Conservation (phyloP, 2,329 filamentous ascomycete genomes). For the Penicillium occitanis region DNA sequence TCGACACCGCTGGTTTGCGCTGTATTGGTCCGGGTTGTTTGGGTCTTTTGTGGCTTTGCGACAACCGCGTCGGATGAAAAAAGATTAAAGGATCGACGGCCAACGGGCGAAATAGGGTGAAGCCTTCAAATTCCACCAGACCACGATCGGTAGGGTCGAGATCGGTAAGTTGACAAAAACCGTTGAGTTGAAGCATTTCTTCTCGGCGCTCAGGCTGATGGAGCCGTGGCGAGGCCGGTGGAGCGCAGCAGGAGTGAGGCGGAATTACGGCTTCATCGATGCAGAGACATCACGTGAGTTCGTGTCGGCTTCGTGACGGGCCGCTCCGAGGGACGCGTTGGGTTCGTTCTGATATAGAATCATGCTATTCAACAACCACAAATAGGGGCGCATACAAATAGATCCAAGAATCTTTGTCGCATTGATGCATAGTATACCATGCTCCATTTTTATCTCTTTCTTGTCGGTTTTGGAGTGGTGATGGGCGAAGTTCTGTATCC, state of each 20-base stretch:
- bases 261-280: slow-evolving; percentile 5
- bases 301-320: slow-evolving; percentile 29
- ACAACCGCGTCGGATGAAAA: slow-evolving; percentile 12
- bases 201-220: slow-evolving; percentile 4
- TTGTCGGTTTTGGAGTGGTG: background rate
- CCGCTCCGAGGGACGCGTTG: slow-evolving; percentile 20
- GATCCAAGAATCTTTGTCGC: background rate
- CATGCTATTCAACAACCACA: background rate
- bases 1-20: slow-evolving; percentile 37
- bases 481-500: background rate
- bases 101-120: background rate
- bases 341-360: background rate
- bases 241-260: slow-evolving; percentile 6
- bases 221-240: slow-evolving; percentile 6
- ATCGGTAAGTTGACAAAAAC: background rate
- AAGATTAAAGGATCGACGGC: slow-evolving; percentile 2
- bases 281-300: slow-evolving; percentile 31
- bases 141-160: background rate
- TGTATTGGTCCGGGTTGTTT: slow-evolving; percentile 27
- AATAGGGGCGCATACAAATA: slow-evolving; percentile 13
- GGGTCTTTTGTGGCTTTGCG: slow-evolving; percentile 27
- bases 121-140: background rate
- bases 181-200: background rate
- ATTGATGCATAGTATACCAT: background rate
- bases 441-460: background rate